These are phyloP conservation scores for Marasmius sp. DNA, from an alignment of 1,284 basidiomycete genomes.

Conservation along the genomic window DNA sequence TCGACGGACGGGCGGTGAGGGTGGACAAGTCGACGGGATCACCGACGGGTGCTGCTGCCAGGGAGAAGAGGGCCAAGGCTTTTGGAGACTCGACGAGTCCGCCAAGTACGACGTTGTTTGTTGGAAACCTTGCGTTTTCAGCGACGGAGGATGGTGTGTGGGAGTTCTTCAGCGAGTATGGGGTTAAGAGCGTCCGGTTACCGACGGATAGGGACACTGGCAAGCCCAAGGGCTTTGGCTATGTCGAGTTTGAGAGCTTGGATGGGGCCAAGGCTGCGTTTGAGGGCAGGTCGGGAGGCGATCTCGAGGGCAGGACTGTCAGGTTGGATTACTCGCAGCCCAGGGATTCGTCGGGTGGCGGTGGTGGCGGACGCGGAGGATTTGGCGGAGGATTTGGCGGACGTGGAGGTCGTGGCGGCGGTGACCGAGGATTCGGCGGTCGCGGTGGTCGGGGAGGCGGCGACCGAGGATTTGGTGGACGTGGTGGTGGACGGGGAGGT, in stretches of 20 bases:
- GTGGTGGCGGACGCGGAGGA: constrained; percentile 46
- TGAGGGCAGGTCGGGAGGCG: constrained; percentile 67
- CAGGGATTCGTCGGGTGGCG: constrained; percentile 62
- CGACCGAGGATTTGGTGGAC: constrained; percentile 41
- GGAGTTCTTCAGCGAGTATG: constrained; percentile 90
- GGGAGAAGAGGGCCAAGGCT: constrained; percentile 74
- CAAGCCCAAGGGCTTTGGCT: constrained; percentile 93
- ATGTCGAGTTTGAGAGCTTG: constrained; percentile 89
- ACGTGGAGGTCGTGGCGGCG: constrained; percentile 38
- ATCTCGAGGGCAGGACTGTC: constrained; percentile 82
- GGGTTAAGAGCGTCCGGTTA: constrained; percentile 87
- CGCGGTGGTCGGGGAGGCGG: constrained; percentile 47
- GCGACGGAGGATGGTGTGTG: constrained; percentile 86
- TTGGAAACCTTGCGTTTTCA: constrained; percentile 88
- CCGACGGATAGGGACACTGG: constrained; percentile 94
- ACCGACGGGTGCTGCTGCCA: constrained; percentile 50
- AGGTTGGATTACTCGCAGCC: constrained; percentile 92
- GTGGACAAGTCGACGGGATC: constrained; percentile 75
- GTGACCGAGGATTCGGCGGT: constrained; percentile 39
- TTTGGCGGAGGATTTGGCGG: constrained; percentile 52
- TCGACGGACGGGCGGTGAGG: constrained; percentile 89
- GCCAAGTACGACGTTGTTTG: constrained; percentile 81
- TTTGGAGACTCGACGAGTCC: constrained; percentile 75
- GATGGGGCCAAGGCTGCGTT: constrained; percentile 84
- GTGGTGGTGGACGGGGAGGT: constrained; percentile 39